Evolutionary conservation across 2,329 filamentous ascomycete genomes (phyloP), one percentile per base, ranked within the genome.

Genomic region (Fusarium papillatum): DNA sequence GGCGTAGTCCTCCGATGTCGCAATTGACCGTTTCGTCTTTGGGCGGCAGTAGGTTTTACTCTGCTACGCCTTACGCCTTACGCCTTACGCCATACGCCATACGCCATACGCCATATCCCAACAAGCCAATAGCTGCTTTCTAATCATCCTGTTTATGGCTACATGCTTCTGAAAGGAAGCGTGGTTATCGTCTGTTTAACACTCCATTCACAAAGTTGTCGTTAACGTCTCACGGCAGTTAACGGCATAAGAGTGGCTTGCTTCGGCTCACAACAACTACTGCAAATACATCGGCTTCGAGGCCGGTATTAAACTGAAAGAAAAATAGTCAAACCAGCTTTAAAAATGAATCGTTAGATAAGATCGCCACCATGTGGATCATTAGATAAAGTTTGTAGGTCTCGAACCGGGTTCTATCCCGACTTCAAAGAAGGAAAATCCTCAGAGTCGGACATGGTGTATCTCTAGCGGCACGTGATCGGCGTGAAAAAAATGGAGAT

Each of bases 381-480:
- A 34, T 11, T 24, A 29, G 22, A 39, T 22, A 39, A 9, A 31
- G 3, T 24, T 34, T 19, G 22, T 11, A 41, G 39, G 39, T 38
- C 19, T 48, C 36, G 55, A 68, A 50, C n/a, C 72, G 66, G 73
- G 24, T 70, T 26, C 50, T 75, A 29, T 41, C 16, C 69, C 73
- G 72, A 64, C 60, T 55, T 61, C 59, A 61, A 60, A 57, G 38
- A 62, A 48, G 63, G 26, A 24, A 26, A 59, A 60, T 38, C 22
- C 14, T 6, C 11, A 38, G 16, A 16, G 1, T 7, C 1, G 22
- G 19, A 59, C n/a, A 59, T 59, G 29, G 31, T 50, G 34, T 34
- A 34, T 34, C 22, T 63, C 43, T 43, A 46, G 13, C 29, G 14
- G 65, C 73, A 76, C 73, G 73, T 76, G 73, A 76, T 53, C 73